Percentiles rank a stretch among this genome's conserved stretches.
Conservation (phyloP, 441 rosid species). For the Heliophila coronopifolia region DNA sequence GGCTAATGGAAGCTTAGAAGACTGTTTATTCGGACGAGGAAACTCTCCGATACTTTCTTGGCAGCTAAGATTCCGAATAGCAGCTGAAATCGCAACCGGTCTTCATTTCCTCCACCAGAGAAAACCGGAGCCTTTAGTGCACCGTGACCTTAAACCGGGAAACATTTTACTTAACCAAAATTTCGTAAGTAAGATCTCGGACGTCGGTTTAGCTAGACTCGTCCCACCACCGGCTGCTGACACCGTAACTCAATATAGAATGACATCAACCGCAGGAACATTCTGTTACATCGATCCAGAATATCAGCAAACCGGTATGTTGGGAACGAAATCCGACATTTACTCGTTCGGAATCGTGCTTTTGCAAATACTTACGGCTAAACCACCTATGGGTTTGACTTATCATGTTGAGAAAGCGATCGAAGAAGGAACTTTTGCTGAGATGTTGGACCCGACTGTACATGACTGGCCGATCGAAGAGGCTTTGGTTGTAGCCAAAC, state of each 20-base stretch:
- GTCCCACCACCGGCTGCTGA: slow-evolving; percentile 61
- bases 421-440: slow-evolving; percentile 42
- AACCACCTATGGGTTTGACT: slow-evolving; percentile 61
- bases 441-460: no score
- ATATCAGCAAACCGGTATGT: slow-evolving; percentile 66
- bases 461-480: no score
- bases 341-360: slow-evolving; percentile 64
- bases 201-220: slow-evolving; percentile 68
- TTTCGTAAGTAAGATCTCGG: slow-evolving; percentile 66
- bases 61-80: slow-evolving; percentile 50
- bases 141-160: slow-evolving; percentile 72
- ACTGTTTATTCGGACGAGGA: slow-evolving; percentile 48
- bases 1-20: slow-evolving; percentile 68
- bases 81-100: slow-evolving; percentile 64
- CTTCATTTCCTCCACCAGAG: slow-evolving; percentile 70
- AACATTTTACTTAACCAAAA: slow-evolving; percentile 62
- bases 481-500: no score
- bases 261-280: slow-evolving; percentile 75
- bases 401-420: slow-evolving; percentile 57
- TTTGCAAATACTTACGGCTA: slow-evolving; percentile 60
- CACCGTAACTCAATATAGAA: slow-evolving; percentile 57
- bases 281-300: slow-evolving; percentile 74
- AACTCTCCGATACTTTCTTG: slow-evolving; percentile 52
- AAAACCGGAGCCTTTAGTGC: slow-evolving; percentile 74
- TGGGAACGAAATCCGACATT: slow-evolving; percentile 57